Base-by-base conservation (phyloP, 2,329 filamentous ascomycete species). In the Polychaeton citri region DNA sequence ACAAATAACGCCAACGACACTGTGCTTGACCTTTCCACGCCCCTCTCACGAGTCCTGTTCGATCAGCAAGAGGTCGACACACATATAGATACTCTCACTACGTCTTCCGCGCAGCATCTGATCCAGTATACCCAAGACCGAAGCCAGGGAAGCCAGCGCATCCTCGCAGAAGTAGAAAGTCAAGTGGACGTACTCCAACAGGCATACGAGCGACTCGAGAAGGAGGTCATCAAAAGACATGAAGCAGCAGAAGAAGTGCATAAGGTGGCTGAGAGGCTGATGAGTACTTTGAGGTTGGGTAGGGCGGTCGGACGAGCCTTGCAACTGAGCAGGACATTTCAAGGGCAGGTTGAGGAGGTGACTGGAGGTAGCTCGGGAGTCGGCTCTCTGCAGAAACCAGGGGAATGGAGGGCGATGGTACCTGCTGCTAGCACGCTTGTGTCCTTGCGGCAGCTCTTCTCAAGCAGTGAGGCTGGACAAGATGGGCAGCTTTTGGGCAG, bases 21-120 rank as follows among this genome's bases (percentile, higher is more conserved):
- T 2, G 81, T 85, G 5, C 74, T 96, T 50, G 90, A 98, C 59
- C 80, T 98, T 38, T 88, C 86, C 5, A 96, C 90, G 12, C 88
- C 90, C 2, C 72, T 98, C 33, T 94, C 87, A 4, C 77, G 85
- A 37, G 87, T 95, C 4, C 76, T 96, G 5, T 98, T 98, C 61
- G 90, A 98, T 60, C 79, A 90, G 3, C 90, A 96, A 56, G 90
- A 96, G 61, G 81, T 98, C 46, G 88, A 96, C 61, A 93, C 87
- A 0, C 86, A 93, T 55, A 94, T 98, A 44, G 85, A 98, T 58
- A 73, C 75, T 3, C 71, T 96, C 28, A 92, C 88, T 5, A 90
- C 86, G 2, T 79, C 81, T 43, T 82, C 79, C 19, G 86, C 90
- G 2, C 64, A 88, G 0, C 82, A 86, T 0, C 69, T 98, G 19